These are phyloP conservation scores for Penstemon newberryi DNA, from an alignment of 257 asterid species.

Conservation along the genomic window DNA sequence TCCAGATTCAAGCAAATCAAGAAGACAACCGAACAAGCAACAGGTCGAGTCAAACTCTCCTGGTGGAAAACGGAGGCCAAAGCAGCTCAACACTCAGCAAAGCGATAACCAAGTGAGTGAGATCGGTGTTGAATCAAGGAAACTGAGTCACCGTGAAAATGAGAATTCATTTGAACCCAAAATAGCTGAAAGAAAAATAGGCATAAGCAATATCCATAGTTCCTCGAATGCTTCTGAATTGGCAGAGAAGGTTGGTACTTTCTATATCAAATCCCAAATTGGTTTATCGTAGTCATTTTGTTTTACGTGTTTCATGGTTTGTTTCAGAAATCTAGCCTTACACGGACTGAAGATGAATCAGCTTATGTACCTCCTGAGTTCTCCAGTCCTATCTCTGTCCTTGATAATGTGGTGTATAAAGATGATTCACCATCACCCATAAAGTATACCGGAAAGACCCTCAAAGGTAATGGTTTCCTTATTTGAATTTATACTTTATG, in stretches of 20 bases:
- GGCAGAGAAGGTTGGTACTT: constrained; percentile 46
- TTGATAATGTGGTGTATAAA: constrained; percentile 46
- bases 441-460: constrained; percentile 47
- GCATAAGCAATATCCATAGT: constrained; percentile 31
- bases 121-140: constrained; percentile 40
- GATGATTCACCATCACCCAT: constrained; percentile 68
- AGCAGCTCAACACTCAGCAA: constrained; percentile 38
- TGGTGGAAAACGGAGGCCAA: constrained; percentile 72
- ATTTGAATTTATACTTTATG: not conserved
- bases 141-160: constrained; percentile 33
- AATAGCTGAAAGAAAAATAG: constrained; percentile 39
- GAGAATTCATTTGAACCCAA: constrained; percentile 48
- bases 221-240: constrained; percentile 37
- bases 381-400: constrained; percentile 93
- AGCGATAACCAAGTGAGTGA: constrained; percentile 52
- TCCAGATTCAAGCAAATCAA: constrained; percentile 55
- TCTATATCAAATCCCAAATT: constrained; percentile 8
- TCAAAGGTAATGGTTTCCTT: constrained; percentile 49
- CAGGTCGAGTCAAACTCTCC: constrained; percentile 59
- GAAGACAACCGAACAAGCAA: constrained; percentile 60
- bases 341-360: constrained; percentile 50
- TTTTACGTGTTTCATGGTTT: constrained; percentile 29
- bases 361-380: constrained; percentile 54
- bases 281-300: constrained; percentile 1
- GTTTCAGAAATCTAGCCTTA: constrained; percentile 52